Evolutionary conservation across 768 basidiomycete genomes (phyloP), one percentile per base, ranked within the genome.

Genomic region (Daedaleopsis sinensis): DNA sequence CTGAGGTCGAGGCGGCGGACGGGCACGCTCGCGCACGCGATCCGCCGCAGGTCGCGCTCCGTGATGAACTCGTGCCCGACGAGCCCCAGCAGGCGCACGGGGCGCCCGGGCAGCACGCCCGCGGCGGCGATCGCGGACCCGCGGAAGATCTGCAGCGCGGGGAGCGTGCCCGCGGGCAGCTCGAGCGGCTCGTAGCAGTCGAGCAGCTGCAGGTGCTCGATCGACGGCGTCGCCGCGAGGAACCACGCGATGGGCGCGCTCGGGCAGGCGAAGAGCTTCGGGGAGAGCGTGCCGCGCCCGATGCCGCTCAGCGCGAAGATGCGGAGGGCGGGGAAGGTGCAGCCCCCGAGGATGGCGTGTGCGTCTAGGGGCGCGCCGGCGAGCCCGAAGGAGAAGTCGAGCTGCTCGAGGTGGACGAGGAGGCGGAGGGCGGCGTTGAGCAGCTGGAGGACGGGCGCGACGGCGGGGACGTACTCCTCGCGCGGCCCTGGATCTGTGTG

Each of bases 121-220:
- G 85, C 85, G 2, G 86, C 86, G n/a, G 82, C 77, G 68, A 78
- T 78, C 58, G 86, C 80, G 37, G 81, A 78, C 59, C 87, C 87
- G 57, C 85, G 84, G 78, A 88, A 88, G 54, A 79, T 79, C 13
- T 77, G 66, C 23, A 90, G 79, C 50, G 63, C 64, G 5, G 83
- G 82, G 19, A 88, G 74, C 55, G 81, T 79, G 57, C 67, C 57
- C n/a, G 77, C 67, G 8, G 77, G 73, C 32, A 86, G 74, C 55
- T 68, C 61, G 32, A 87, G 74, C 9, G 76, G 68, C 37, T 77
- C 66, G 59, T 59, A 82, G 75, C 70, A 84, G 78, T 61, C 71
- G 27, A 79, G 76, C 36, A 87, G 74, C 57, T 72, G 65, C 32
- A 87, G 74, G 46, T 79, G 73, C 27, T 76, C 65, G 46, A 87